Evolutionary conservation across 768 basidiomycete species (phyloP), one percentile per base, ranked within the genome.

Genomic region (Kwoniella heveanensis): DNA sequence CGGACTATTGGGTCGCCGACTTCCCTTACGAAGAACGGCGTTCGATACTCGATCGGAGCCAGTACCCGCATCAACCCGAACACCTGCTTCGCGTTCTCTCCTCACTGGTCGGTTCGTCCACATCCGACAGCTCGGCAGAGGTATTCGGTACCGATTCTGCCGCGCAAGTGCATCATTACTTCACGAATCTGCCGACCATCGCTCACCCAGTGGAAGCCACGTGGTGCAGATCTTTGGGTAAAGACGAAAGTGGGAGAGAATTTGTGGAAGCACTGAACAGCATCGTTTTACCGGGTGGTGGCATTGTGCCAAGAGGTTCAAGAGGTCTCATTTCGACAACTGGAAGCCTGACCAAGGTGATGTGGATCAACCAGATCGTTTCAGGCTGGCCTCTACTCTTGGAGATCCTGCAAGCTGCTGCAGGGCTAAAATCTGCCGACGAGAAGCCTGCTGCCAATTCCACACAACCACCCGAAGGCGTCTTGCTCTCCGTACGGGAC

Each of bases 341-440:
- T 7, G 64, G 67, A 1, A 85, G 85, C 3, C 86, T 85, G 1
- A 89, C 86, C 19, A 80, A 88, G 22, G 87, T 89, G 5, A 83
- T 85, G 21, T 96, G 93, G 93, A 84, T 88, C 65, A 87, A 89
- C 67, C 83, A 86, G 49, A 50, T 69, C 62, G 87, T 92, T 72
- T 90, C 89, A 7, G 91, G 90, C 1, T 96, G 93, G 93, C 88
- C 86, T 67, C 77, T 95, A 15, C 80, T 95, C 6, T 77, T 92
- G n/a, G 92, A 92, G 69, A 81, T 94, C 9, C 82, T 95, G 56
- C 85, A 86, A 21, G 64, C 54, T 3, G 66, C 69, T 6, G 54
- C 60, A 6, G 69, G 70, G 15, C 26, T 67, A 47, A 64, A 62
- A 22, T 36, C 50, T 1, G 48, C 62, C n/a, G 59, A 60, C 13